Conservation (phyloP, 495 filamentous ascomycete species). For the Evansstolkia leycettana region DNA sequence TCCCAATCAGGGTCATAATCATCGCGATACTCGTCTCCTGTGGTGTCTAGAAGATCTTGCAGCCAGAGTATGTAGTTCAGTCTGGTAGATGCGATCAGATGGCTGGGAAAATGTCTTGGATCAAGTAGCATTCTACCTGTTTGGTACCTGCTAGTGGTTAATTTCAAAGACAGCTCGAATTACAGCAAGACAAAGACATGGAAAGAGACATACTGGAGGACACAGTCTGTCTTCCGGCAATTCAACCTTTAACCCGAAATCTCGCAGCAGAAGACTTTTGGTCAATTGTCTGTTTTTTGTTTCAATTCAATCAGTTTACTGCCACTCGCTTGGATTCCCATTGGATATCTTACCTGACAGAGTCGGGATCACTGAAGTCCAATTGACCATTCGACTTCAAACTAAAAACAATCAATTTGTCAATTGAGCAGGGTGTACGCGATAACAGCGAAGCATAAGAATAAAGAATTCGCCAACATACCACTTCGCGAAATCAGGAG, state of each 20-base stretch:
- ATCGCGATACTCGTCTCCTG: constrained; percentile 37
- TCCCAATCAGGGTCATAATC: constrained; percentile 42
- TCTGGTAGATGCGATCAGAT: constrained; percentile 16
- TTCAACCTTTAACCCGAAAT: constrained; percentile 61
- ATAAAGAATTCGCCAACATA: constrained; percentile 13
- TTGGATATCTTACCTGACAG: constrained; percentile 66
- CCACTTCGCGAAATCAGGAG: constrained; percentile 46
- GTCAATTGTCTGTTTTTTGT: constrained; percentile 60
- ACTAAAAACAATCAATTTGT: constrained; percentile 17
- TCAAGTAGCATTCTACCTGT: constrained; percentile 31
- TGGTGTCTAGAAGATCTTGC: constrained; percentile 72
- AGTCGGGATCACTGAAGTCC: constrained; percentile 70
- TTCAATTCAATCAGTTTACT: too few species aligned
- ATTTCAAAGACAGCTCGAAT: background rate
- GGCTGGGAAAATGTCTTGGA: too few species aligned
- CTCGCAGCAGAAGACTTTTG: constrained; percentile 58
- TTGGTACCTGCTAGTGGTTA: constrained; percentile 43
- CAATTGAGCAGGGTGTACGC: background rate
- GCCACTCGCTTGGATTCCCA: too few species aligned
- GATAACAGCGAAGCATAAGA: background rate
- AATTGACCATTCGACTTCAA: constrained; percentile 53
- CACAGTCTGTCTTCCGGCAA: constrained; percentile 73
- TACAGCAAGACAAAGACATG: background rate
- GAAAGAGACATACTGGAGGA: constrained; percentile 57
- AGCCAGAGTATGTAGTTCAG: constrained; percentile 90